Conservation (phyloP, 352 stramenopile species). For the Labyrinthula sp. region DNA sequence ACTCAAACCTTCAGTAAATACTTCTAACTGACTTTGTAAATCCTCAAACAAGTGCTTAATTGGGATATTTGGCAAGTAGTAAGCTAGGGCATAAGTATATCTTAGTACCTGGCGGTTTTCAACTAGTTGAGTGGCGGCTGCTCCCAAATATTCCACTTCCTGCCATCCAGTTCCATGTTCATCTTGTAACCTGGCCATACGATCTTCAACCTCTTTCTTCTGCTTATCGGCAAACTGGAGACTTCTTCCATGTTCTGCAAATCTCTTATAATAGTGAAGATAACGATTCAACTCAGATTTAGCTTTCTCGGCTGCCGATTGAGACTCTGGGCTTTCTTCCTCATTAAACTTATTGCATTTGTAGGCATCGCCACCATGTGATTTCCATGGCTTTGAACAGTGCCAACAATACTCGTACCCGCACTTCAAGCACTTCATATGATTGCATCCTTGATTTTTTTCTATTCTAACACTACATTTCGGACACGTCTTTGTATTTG, state of each 20-base stretch:
- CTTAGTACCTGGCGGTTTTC: conserved; percentile 92
- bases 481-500: conserved; percentile 96
- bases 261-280: conserved; percentile 97
- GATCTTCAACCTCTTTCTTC: conserved; percentile 70
- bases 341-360: conserved; percentile 94
- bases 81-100: conserved; percentile 84
- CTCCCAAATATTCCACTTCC: conserved; percentile 93
- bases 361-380: conserved; percentile 81
- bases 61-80: conserved; percentile 63
- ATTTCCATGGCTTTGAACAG: conserved; percentile 37
- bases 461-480: conserved; percentile 95
- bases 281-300: conserved; percentile 93
- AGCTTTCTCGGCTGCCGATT: conserved; percentile 63
- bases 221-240: conserved; percentile 88
- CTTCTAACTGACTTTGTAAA: conserved; percentile 73
- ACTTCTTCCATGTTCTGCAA: conserved; percentile 77
- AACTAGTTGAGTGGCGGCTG: conserved; percentile 59
- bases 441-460: conserved; percentile 99
- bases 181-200: conserved; percentile 84
- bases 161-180: conserved; percentile 60
- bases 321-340: conserved; percentile 35
- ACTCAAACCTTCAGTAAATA: conserved; percentile 68
- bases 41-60: conserved; percentile 81
- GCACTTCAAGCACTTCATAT: conserved; percentile 83
- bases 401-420: conserved; percentile 95